These are phyloP conservation scores for Fusarium sp. DNA, from an alignment of 2,329 filamentous ascomycete genomes.

Conservation along the genomic window DNA sequence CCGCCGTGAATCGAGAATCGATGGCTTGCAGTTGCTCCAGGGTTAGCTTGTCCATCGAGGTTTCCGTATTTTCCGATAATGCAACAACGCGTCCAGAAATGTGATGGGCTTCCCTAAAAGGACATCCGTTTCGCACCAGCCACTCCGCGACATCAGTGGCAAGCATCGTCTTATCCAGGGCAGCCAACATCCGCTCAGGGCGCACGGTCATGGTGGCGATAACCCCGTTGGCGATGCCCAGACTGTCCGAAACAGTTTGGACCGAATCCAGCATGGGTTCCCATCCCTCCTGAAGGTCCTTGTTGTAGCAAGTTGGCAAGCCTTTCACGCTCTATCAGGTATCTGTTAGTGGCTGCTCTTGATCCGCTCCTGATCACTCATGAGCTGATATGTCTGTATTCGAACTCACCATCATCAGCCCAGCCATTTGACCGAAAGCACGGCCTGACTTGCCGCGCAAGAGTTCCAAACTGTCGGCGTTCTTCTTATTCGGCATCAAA, in stretches of 20 bases:
- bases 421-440: conserved; percentile 55
- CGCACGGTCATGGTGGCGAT: conserved; percentile 70
- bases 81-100: conserved; percentile 77
- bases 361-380: conserved; percentile 39
- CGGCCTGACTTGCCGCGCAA: conserved; percentile 43
- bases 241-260: conserved; percentile 74
- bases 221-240: conserved; percentile 77
- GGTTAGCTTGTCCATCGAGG: conserved; percentile 73
- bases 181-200: conserved; percentile 74
- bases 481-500: conserved; percentile 38
- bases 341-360: conserved; percentile 43
- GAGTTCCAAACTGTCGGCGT: conserved; percentile 40
- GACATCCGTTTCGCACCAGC: conserved; percentile 68
- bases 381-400: conserved; percentile 40
- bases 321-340: conserved; percentile 59
- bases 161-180: conserved; percentile 76
- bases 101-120: conserved; percentile 80
- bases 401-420: conserved; percentile 63
- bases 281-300: conserved; percentile 78
- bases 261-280: conserved; percentile 78
- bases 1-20: conserved; percentile 72
- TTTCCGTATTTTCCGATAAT: conserved; percentile 67
- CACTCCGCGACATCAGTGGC: conserved; percentile 72
- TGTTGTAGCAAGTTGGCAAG: conserved; percentile 77
- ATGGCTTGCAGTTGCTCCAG: conserved; percentile 72